Evolutionary conservation across 2,329 filamentous ascomycete genomes (phyloP).

Genomic region (Helicocarpus griseus): DNA sequence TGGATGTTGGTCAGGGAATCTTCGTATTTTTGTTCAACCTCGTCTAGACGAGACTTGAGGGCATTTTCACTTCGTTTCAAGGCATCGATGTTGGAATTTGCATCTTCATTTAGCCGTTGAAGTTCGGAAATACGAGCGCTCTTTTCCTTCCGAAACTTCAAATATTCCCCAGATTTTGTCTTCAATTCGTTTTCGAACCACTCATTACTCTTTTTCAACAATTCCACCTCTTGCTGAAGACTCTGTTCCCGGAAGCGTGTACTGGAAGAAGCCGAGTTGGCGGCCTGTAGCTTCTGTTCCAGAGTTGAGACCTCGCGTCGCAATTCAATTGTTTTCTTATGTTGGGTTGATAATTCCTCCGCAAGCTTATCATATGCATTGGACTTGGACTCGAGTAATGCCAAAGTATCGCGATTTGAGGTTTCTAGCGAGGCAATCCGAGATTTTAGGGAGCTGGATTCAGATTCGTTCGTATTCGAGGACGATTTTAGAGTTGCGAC

Average conservation of each 20-base stretch:
- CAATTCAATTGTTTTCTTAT: constrained; percentile 76
- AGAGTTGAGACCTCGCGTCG: constrained; percentile 71
- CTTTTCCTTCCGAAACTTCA: constrained; percentile 92
- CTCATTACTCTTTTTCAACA: constrained; percentile 81
- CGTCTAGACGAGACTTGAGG: constrained; percentile 70
- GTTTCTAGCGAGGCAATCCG: constrained; percentile 81
- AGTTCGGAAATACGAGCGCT: constrained; percentile 79
- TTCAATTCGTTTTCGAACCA: constrained; percentile 90
- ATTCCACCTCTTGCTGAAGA: constrained; percentile 79
- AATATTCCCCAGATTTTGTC: constrained; percentile 74
- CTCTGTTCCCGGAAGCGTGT: constrained; percentile 86
- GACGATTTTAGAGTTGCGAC: constrained; percentile 68
- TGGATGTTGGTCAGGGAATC: constrained; percentile 74
- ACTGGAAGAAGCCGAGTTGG: constrained; percentile 68
- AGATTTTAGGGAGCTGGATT: constrained; percentile 64
- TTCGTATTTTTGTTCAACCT: constrained; percentile 77
- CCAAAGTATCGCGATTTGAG: constrained; percentile 82
- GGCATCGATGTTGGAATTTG: constrained; percentile 63
- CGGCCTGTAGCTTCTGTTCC: constrained; percentile 73
- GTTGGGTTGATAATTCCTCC: constrained; percentile 77
- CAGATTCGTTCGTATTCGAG: constrained; percentile 55
- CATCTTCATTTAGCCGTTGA: constrained; percentile 80
- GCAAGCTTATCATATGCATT: constrained; percentile 75
- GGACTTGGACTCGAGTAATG: constrained; percentile 82
- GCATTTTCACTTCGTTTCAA: constrained; percentile 70